phyloP scores from a whole-genome alignment of 148 eudicot species.

The Rheum nobile region DNA sequence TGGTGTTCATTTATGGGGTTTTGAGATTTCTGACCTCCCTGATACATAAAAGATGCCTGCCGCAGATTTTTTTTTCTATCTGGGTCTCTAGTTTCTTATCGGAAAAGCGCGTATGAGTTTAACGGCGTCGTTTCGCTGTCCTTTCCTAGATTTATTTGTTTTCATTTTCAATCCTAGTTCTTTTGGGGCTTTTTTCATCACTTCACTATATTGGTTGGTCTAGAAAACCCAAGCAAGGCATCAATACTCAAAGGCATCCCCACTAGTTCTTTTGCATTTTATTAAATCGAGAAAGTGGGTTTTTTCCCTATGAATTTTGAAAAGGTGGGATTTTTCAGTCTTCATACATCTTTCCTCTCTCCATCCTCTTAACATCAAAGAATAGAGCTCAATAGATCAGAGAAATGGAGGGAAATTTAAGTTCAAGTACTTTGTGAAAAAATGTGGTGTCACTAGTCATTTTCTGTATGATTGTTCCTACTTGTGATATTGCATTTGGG shows the following conservation, averaged over 20 bases:
- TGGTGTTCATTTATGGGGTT: not conserved
- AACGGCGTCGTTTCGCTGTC: constrained; percentile 7
- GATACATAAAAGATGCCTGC: constrained; percentile 3
- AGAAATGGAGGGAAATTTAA: not conserved
- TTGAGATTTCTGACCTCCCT: not conserved
- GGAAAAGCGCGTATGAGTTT: constrained; percentile 1
- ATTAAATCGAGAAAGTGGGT: not conserved
- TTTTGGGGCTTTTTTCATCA: not conserved
- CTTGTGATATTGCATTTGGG: not conserved
- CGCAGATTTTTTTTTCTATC: constrained; percentile 5
- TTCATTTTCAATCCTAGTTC: not conserved
- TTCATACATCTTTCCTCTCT: not conserved
- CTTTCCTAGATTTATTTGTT: not conserved
- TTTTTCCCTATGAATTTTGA: not conserved
- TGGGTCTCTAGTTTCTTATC: not conserved
- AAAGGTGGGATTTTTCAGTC: not conserved
- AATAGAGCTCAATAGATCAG: not conserved
- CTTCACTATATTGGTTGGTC: not conserved
- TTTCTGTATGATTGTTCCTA: not conserved
- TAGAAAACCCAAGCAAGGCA: constrained; percentile 3
- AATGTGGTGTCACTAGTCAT: not conserved
- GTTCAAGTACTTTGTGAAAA: not conserved
- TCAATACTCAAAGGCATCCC: not conserved
- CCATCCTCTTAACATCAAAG: not conserved
- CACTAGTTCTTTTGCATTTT: not conserved